phyloP scores from a whole-genome alignment of 768 basidiomycete species.

The Boletellus emodensis region DNA sequence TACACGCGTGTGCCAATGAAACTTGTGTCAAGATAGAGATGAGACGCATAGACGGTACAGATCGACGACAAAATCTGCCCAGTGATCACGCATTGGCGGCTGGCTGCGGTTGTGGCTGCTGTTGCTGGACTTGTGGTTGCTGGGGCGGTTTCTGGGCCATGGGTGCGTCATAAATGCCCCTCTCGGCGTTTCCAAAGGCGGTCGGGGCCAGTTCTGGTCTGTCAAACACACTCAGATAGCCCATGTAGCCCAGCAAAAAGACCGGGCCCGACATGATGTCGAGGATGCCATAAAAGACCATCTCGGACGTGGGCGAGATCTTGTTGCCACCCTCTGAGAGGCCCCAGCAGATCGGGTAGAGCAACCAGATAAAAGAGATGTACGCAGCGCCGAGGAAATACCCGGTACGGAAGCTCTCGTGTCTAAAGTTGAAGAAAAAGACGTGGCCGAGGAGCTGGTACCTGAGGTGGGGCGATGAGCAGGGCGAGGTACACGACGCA shows the following conservation, averaged over 20 bases:
- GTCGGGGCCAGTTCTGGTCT: neutral
- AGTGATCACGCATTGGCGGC: neutral
- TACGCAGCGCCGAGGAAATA: slow-evolving; percentile 37
- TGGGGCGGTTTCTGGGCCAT: neutral
- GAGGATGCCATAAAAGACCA: slow-evolving; percentile 53
- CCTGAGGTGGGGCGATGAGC: slow-evolving; percentile 18
- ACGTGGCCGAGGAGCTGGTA: slow-evolving; percentile 28
- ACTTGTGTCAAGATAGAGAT: too few species aligned
- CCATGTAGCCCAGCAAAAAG: slow-evolving; percentile 34
- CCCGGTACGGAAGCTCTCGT: slow-evolving; percentile 19
- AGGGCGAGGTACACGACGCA: neutral
- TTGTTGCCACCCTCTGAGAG: slow-evolving; percentile 49
- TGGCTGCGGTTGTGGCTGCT: neutral
- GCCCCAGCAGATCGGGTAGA: slow-evolving; percentile 60
- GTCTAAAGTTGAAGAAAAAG: slow-evolving; percentile 24
- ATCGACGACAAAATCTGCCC: too few species aligned
- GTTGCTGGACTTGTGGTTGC: neutral
- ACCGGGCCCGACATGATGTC: slow-evolving; percentile 37
- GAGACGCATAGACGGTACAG: too few species aligned
- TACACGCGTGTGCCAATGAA: too few species aligned
- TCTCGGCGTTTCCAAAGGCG: slow-evolving; percentile 3
- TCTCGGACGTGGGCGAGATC: slow-evolving; percentile 49
- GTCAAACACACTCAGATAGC: neutral
- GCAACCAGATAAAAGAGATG: slow-evolving; percentile 51
- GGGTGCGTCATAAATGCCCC: slow-evolving; percentile 3